phyloP scores from a whole-genome alignment of 2,329 filamentous ascomycete genomes.

The Coniochaeta sp. region DNA sequence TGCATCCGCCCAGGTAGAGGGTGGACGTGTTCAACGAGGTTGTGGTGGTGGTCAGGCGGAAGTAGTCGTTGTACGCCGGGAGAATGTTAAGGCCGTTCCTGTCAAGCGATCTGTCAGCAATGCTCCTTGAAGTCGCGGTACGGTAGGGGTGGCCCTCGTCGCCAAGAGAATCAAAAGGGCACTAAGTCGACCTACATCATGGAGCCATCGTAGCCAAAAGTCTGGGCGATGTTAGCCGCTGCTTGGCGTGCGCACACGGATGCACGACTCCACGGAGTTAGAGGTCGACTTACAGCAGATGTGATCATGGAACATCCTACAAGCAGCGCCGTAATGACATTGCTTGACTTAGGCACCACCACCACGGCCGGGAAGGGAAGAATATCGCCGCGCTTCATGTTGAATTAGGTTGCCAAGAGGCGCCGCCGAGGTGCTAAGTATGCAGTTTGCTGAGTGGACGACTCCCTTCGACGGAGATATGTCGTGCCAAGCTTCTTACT shows the following conservation, averaged over 20 bases:
- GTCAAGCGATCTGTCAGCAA: not conserved
- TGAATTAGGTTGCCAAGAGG: not conserved
- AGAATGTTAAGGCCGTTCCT: constrained; percentile 6
- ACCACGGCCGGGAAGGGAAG: not conserved
- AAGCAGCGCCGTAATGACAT: not conserved
- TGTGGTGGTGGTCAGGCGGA: constrained; percentile 4
- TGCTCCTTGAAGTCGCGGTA: too few relatives aligned
- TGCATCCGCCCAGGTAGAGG: constrained; percentile 3
- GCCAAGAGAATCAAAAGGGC: not conserved
- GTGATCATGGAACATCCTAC: constrained; percentile 2
- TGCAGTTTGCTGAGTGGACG: not conserved
- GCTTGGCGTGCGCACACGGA: too few relatives aligned
- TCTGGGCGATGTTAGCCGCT: constrained; percentile 1
- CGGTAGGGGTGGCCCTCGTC: not conserved
- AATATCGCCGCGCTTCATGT: not conserved
- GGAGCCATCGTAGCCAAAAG: constrained; percentile 5
- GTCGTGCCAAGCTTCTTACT: too few relatives aligned
- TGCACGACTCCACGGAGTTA: not conserved
- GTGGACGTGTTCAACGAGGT: constrained; percentile 1
- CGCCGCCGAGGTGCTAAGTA: not conserved
- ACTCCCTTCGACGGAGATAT: too few relatives aligned
- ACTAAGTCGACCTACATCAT: not conserved
- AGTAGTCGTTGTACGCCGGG: constrained; percentile 4
- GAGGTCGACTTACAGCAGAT: not conserved
- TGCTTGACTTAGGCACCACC: not conserved